Percentiles rank a stretch among this genome's conserved stretches.
These are phyloP conservation scores for Trichoderma erinaceum DNA, from an alignment of 495 filamentous ascomycete genomes.

Conservation along the genomic window DNA sequence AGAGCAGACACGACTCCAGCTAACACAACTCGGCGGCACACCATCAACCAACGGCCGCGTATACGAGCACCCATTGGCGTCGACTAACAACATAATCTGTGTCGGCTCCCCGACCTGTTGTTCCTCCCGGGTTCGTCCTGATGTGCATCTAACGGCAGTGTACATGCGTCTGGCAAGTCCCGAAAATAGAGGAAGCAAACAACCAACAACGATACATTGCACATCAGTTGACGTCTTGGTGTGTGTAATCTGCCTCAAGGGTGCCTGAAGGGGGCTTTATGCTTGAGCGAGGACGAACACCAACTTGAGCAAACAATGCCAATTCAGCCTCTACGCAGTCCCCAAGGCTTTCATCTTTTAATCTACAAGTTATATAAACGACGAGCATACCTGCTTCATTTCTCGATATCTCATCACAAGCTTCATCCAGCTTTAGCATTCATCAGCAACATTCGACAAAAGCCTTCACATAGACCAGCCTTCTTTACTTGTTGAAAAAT, in stretches of 20 bases:
- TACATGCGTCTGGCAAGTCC: slow-evolving; percentile 6
- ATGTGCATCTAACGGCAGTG: slow-evolving; percentile 7
- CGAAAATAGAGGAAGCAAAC: slow-evolving; percentile 12
- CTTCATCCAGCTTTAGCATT: not conserved
- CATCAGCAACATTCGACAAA: not conserved
- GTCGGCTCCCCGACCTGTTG: slow-evolving; percentile 5
- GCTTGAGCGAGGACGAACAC: not conserved
- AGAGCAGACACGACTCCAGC: not conserved
- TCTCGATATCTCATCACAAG: not conserved
- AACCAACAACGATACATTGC: not conserved
- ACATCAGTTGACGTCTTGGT: slow-evolving; percentile 9
- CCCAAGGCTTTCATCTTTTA: slow-evolving; percentile 5
- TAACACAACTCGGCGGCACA: not conserved
- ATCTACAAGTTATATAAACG: slow-evolving; percentile 9
- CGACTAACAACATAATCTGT: not conserved
- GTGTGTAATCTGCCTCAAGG: slow-evolving; percentile 9
- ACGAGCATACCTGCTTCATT: not conserved
- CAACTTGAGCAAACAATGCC: slow-evolving; percentile 5
- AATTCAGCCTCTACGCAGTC: slow-evolving; percentile 6
- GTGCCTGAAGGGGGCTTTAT: not conserved
- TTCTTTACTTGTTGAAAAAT: not conserved
- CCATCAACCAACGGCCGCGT: not conserved
- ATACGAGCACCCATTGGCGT: not conserved
- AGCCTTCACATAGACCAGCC: not conserved
- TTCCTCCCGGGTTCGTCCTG: not conserved